Percentiles rank a stretch among this genome's conserved stretches.
Conservation (phyloP, 1,284 basidiomycete genomes). For the Taiwanofungus camphoratus region DNA sequence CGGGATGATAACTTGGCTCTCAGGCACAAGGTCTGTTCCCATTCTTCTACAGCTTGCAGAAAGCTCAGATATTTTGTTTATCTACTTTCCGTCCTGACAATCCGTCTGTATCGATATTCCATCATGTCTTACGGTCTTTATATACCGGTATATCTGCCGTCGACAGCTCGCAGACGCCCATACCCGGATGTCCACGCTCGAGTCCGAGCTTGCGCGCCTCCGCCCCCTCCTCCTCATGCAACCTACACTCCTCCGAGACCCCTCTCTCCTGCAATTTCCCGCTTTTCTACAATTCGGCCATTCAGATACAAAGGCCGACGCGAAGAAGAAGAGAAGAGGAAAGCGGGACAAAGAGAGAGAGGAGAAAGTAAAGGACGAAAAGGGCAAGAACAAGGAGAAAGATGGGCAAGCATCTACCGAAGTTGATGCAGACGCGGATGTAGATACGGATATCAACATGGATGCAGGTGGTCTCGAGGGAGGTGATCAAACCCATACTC, state of each 20-base stretch:
- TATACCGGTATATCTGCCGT: too few relatives aligned
- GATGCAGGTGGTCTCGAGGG: neutral
- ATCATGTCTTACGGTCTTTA: neutral
- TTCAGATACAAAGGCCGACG: conserved; percentile 10
- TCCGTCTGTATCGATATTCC: neutral
- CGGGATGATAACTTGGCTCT: conserved; percentile 52
- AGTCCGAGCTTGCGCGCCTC: conserved; percentile 47
- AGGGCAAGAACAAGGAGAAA: conserved; percentile 2
- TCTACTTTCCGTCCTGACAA: too few relatives aligned
- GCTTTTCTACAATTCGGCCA: conserved; percentile 2
- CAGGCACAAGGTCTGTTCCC: conserved; percentile 48
- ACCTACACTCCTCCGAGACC: conserved; percentile 28
- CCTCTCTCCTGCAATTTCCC: conserved; percentile 14
- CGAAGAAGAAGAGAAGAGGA: conserved; percentile 11
- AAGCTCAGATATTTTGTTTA: too few relatives aligned
- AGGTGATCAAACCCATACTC: neutral
- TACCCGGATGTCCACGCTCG: conserved; percentile 37
- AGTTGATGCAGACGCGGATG: neutral
- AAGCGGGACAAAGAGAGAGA: conserved; percentile 10
- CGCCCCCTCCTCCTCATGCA: conserved; percentile 54
- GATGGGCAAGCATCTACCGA: neutral
- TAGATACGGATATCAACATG: neutral
- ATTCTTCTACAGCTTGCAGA: too few relatives aligned
- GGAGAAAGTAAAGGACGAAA: too few relatives aligned
- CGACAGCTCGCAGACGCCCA: conserved; percentile 43